A percentile compares a stretch with the other conserved stretches of the same genome.
phyloP scores from a whole-genome alignment of 2,329 filamentous ascomycete genomes.

The Didymella arachidicola region DNA sequence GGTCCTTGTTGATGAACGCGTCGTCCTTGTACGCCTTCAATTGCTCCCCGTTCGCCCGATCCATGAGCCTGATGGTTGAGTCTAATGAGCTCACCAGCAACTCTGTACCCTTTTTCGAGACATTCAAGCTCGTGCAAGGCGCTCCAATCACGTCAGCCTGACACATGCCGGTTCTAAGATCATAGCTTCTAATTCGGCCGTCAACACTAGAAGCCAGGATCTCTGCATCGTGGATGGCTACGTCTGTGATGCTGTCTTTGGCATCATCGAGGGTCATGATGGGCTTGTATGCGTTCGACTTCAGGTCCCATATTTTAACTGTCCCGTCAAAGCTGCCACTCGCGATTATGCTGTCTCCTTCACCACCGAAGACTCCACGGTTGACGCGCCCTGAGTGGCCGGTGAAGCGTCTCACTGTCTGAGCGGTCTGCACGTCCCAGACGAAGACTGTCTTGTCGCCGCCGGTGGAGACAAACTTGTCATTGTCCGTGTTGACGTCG shows the following conservation, averaged over 20 bases:
- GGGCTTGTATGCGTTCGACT: conserved; percentile 60
- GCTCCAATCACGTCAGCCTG: conserved; percentile 51
- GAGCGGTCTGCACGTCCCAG: conserved; percentile 88
- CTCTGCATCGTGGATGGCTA: conserved; percentile 55
- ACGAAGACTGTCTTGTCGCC: conserved; percentile 91
- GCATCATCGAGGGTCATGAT: conserved; percentile 78
- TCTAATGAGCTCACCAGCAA: conserved; percentile 80
- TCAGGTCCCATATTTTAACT: conserved; percentile 70
- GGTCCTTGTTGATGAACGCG: conserved; percentile 68
- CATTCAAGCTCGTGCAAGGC: conserved; percentile 76
- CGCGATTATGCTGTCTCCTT: conserved; percentile 75
- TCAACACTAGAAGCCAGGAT: conserved; percentile 84
- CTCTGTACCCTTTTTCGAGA: conserved; percentile 76
- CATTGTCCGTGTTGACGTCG: conserved; percentile 75
- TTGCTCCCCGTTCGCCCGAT: conserved; percentile 75
- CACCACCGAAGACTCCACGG: conserved; percentile 78
- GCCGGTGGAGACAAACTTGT: conserved; percentile 83
- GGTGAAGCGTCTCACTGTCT: conserved; percentile 76
- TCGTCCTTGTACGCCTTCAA: conserved; percentile 73
- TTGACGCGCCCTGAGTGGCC: conserved; percentile 80
- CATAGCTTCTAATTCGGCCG: conserved; percentile 81
- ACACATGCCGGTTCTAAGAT: conserved; percentile 77
- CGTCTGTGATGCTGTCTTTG: conserved; percentile 67
- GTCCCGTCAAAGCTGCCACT: conserved; percentile 77
- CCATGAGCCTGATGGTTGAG: conserved; percentile 79